Evolutionary conservation across 352 stramenopile genomes (phyloP).

Genomic region (Globisporangium irregulare): DNA sequence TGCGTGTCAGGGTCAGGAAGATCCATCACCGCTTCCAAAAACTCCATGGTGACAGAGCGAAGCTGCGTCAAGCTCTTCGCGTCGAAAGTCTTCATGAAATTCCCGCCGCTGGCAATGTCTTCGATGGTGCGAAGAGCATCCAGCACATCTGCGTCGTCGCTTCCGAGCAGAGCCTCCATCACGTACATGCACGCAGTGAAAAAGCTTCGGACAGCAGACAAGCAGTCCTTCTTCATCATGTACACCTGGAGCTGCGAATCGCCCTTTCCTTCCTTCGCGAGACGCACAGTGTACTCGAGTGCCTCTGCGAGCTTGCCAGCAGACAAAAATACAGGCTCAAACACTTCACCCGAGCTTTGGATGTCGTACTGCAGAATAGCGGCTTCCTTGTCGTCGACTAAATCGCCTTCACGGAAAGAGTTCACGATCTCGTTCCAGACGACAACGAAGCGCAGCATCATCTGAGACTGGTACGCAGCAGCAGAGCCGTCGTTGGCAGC

Average conservation of each 20-base stretch:
- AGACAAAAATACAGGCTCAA: slow-evolving; percentile 77
- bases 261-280: slow-evolving; percentile 63
- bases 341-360: slow-evolving; percentile 64
- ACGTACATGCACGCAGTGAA: slow-evolving; percentile 78
- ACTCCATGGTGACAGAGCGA: slow-evolving; percentile 59
- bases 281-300: slow-evolving; percentile 54
- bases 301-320: slow-evolving; percentile 68
- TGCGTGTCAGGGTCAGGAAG: slow-evolving; percentile 58
- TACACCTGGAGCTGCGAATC: slow-evolving; percentile 64
- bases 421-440: slow-evolving; percentile 83
- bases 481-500: slow-evolving; percentile 40
- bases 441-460: slow-evolving; percentile 79
- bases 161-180: slow-evolving; percentile 61
- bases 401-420: slow-evolving; percentile 68
- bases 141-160: slow-evolving; percentile 59
- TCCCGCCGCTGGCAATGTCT: slow-evolving; percentile 47
- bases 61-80: slow-evolving; percentile 49
- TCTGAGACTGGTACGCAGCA: slow-evolving; percentile 56
- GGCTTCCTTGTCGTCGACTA: slow-evolving; percentile 74
- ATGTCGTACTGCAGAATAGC: slow-evolving; percentile 76
- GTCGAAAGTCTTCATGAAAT: slow-evolving; percentile 70
- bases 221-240: slow-evolving; percentile 68
- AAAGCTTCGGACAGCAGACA: slow-evolving; percentile 68
- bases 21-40: slow-evolving; percentile 73
- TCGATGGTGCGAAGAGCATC: slow-evolving; percentile 67